These are phyloP conservation scores for Phlyctochytrium planicorne DNA, from an alignment of 192 early-diverging fungal species.

Conservation along the genomic window DNA sequence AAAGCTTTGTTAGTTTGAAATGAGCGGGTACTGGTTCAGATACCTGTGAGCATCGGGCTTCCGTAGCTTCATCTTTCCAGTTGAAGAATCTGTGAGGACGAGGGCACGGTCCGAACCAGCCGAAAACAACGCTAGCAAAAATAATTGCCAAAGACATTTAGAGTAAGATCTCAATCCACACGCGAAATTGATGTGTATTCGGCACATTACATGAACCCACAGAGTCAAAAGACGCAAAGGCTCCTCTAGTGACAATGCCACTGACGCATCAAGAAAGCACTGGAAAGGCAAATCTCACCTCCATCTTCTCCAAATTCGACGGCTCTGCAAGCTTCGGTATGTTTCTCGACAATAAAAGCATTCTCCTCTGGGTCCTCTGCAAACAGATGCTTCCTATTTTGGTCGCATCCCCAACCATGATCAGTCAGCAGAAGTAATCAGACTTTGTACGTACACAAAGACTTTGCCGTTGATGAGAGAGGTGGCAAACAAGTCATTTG, in stretches of 20 bases:
- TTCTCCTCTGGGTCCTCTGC: no score
- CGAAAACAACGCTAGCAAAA: slow-evolving; percentile 61
- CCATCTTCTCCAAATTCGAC: slow-evolving; percentile 82
- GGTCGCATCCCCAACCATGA: no score
- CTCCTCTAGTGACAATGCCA: no score
- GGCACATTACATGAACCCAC: no score
- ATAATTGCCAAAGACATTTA: no score
- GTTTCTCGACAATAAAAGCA: slow-evolving; percentile 55
- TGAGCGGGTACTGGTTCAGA: slow-evolving; percentile 17
- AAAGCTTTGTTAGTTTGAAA: not conserved
- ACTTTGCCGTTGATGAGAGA: slow-evolving; percentile 75
- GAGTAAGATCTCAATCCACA: no score
- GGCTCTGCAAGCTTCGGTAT: slow-evolving; percentile 86
- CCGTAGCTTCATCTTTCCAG: slow-evolving; percentile 67
- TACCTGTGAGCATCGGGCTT: slow-evolving; percentile 85
- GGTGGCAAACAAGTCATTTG: slow-evolving; percentile 60
- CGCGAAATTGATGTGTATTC: no score
- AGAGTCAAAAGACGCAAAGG: no score
- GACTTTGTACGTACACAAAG: no score
- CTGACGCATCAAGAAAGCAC: not conserved
- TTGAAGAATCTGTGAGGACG: slow-evolving; percentile 72
- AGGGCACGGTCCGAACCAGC: slow-evolving; percentile 86
- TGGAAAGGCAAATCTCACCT: slow-evolving; percentile 47
- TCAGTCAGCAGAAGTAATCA: no score
- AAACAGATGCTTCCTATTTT: no score